A percentile compares a stretch with the other conserved stretches of the same genome.
Conservation (phyloP, 495 filamentous ascomycete species). For the Neurospora tetraspora region DNA sequence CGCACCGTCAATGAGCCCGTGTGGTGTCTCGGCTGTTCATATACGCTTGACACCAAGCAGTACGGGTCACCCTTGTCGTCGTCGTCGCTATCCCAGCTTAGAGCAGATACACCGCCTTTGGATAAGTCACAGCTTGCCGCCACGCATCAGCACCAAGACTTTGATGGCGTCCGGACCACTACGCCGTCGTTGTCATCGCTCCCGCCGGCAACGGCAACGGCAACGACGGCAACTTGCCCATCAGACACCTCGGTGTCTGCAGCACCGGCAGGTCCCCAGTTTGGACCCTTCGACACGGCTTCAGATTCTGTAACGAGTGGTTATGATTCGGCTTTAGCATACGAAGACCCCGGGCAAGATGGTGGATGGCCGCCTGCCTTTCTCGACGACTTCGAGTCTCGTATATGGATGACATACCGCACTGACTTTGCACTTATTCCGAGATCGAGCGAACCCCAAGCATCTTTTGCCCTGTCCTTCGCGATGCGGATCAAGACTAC, state of each 20-base stretch:
- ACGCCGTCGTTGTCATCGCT: slow-evolving; percentile 4
- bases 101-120: neutral
- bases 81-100: neutral
- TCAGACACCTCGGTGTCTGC: neutral
- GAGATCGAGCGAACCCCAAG: slow-evolving; percentile 61
- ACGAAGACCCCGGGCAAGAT: slow-evolving; percentile 38
- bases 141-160: slow-evolving; percentile 17
- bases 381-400: slow-evolving; percentile 84
- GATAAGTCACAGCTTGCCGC: neutral
- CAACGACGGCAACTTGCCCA: neutral
- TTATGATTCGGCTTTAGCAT: slow-evolving; percentile 38
- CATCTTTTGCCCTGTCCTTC: slow-evolving; percentile 67
- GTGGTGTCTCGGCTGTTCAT: slow-evolving; percentile 82
- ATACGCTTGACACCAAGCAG: slow-evolving; percentile 39
- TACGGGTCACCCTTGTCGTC: slow-evolving; percentile 4
- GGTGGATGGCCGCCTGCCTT: slow-evolving; percentile 79
- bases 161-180: slow-evolving; percentile 2
- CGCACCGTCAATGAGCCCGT: slow-evolving; percentile 54
- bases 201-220: neutral
- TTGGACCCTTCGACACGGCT: slow-evolving; percentile 28
- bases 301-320: slow-evolving; percentile 38
- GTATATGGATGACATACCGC: slow-evolving; percentile 95
- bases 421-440: slow-evolving; percentile 78
- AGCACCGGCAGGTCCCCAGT: slow-evolving; percentile 8
- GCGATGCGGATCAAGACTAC: slow-evolving; percentile 75